These are phyloP conservation scores for Gloeopeniophorella convolvens DNA, from an alignment of 768 basidiomycete genomes.

Conservation along the genomic window DNA sequence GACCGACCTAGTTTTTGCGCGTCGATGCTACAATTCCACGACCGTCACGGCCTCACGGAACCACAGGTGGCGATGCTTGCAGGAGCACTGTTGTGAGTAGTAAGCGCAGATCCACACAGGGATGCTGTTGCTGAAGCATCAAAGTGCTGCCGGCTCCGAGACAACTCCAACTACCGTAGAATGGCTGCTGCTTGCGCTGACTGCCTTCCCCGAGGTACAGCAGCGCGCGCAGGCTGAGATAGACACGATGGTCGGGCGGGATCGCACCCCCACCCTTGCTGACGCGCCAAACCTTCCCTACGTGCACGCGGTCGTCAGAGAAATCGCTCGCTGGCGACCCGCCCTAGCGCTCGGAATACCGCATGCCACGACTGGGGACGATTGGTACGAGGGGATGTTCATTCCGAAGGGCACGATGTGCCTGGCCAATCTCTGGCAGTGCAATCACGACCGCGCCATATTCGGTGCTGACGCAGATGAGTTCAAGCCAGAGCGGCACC, in stretches of 20 bases:
- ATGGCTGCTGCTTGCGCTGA: slow-evolving; percentile 11
- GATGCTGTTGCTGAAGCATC: neutral
- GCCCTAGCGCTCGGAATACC: neutral
- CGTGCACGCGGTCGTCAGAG: slow-evolving; percentile 16
- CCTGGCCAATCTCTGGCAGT: slow-evolving; percentile 23
- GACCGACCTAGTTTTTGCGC: neutral
- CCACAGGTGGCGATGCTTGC: neutral
- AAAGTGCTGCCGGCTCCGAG: slow-evolving; percentile 3
- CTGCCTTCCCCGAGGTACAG: slow-evolving; percentile 15
- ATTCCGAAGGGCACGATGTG: slow-evolving; percentile 34
- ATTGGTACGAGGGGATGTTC: slow-evolving; percentile 25
- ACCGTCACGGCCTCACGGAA: neutral
- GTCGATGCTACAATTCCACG: neutral
- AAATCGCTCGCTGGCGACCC: slow-evolving; percentile 10
- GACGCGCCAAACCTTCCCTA: slow-evolving; percentile 21
- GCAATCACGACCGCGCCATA: slow-evolving; percentile 1
- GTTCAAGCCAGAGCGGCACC: slow-evolving; percentile 22
- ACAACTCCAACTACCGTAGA: slow-evolving; percentile 1
- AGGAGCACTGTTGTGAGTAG: neutral
- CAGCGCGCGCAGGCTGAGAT: slow-evolving; percentile 15
- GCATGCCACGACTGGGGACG: slow-evolving; percentile 22
- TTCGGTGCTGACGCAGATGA: slow-evolving; percentile 17
- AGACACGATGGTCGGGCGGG: slow-evolving; percentile 13
- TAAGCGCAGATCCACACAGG: neutral
- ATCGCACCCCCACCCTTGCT: slow-evolving; percentile 13